phyloP scores from a whole-genome alignment of 2,329 filamentous ascomycete species.

The Phoma sp. region DNA sequence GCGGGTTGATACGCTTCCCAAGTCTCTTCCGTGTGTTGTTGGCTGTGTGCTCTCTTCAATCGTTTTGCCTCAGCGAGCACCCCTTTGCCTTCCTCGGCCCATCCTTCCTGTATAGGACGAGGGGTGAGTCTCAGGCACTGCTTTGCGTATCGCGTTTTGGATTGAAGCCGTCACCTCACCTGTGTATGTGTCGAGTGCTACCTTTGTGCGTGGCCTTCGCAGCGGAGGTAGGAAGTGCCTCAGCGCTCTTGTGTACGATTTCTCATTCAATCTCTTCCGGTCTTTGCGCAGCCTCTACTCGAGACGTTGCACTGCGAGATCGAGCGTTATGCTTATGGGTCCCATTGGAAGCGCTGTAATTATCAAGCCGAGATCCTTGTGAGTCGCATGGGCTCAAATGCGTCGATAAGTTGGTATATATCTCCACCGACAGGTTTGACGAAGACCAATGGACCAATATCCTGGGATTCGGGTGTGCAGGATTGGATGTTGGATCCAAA shows the following conservation, averaged over 20 bases:
- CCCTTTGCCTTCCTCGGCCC: background rate
- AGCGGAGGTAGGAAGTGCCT: background rate
- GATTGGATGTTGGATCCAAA: too few species aligned
- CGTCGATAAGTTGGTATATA: too few species aligned
- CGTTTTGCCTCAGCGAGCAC: background rate
- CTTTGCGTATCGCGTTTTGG: background rate
- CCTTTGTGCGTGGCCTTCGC: background rate
- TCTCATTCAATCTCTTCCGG: background rate
- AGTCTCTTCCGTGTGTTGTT: background rate
- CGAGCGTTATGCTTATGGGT: too few species aligned
- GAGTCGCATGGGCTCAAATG: too few species aligned
- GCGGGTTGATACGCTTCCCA: background rate
- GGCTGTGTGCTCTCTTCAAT: background rate
- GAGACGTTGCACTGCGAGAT: background rate
- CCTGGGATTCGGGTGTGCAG: too few species aligned
- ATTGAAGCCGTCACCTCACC: background rate
- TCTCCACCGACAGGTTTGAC: too few species aligned
- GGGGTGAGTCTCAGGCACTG: background rate
- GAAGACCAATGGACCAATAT: too few species aligned
- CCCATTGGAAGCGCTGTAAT: too few species aligned
- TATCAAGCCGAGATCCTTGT: too few species aligned
- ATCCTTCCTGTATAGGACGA: background rate
- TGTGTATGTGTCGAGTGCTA: background rate
- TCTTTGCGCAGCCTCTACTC: background rate
- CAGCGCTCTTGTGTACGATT: background rate